These are phyloP conservation scores for Magnolia changhungtana DNA, from an alignment of 164 flowering plant species.

Conservation along the genomic window DNA sequence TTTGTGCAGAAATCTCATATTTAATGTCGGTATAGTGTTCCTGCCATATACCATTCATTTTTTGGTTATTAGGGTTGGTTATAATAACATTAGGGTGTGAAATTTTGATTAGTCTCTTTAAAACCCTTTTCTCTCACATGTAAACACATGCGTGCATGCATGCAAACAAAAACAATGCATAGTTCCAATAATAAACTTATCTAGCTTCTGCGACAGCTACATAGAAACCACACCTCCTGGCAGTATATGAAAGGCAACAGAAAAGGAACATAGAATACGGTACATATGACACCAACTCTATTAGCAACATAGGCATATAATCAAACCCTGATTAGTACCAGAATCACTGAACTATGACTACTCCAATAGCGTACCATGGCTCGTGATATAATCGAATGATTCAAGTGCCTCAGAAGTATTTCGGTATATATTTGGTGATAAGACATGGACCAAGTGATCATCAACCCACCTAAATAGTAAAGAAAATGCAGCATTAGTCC, in stretches of 20 bases:
- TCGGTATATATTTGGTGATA: constrained; percentile 84
- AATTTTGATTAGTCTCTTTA: too few species aligned
- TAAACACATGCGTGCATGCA: too few species aligned
- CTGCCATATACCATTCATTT: too few species aligned
- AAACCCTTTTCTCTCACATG: too few species aligned
- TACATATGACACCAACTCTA: not conserved
- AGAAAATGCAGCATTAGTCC: not conserved
- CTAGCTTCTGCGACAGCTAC: too few species aligned
- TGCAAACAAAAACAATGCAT: too few species aligned
- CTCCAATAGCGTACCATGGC: constrained; percentile 44
- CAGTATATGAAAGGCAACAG: not conserved
- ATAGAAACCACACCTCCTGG: too few species aligned
- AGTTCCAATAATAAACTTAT: too few species aligned
- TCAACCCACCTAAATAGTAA: constrained; percentile 76
- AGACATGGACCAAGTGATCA: constrained; percentile 73
- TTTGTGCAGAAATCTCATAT: too few species aligned
- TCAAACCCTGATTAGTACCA: not conserved
- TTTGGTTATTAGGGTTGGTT: too few species aligned
- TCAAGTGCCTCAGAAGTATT: constrained; percentile 76
- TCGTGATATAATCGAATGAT: constrained; percentile 80
- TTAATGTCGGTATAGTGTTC: too few species aligned
- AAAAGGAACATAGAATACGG: not conserved
- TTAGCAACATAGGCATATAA: not conserved
- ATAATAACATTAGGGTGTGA: too few species aligned
- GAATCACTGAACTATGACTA: not conserved